A percentile compares a stretch with the other conserved stretches of the same genome.
Conservation (phyloP, 164 flowering plant genomes). For the Dillenia turbinata region DNA sequence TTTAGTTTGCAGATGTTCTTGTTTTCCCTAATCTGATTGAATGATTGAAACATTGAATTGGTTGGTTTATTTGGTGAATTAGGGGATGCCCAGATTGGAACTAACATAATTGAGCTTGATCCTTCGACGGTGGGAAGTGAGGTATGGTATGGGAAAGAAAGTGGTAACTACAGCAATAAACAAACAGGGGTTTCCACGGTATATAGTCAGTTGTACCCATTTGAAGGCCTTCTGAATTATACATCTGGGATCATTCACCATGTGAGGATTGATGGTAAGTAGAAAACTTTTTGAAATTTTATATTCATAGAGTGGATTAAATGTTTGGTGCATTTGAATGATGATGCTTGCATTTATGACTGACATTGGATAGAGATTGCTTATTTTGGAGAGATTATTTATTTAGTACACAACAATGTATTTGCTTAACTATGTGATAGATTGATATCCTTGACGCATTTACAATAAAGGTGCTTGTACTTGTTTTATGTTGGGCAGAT, state of each 20-base stretch:
- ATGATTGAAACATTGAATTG: conserved; percentile 1
- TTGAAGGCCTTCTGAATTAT: conserved; percentile 72
- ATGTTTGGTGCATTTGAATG: too few relatives aligned
- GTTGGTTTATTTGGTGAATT: conserved; percentile 2
- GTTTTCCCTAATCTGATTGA: too few relatives aligned
- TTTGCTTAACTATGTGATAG: too few relatives aligned
- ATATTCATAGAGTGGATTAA: too few relatives aligned
- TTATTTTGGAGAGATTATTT: too few relatives aligned
- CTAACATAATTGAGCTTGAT: conserved; percentile 57
- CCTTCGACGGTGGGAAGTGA: conserved; percentile 77
- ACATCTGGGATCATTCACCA: conserved; percentile 94
- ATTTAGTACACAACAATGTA: too few relatives aligned
- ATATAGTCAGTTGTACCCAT: conserved; percentile 84
- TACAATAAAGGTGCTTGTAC: too few relatives aligned
- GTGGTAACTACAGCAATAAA: conserved; percentile 40
- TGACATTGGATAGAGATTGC: too few relatives aligned
- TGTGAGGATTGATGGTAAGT: conserved; percentile 66
- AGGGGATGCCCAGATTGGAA: conserved; percentile 76
- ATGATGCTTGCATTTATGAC: too few relatives aligned
- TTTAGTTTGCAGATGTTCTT: too few relatives aligned
- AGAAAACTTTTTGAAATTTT: neutral
- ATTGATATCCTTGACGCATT: too few relatives aligned
- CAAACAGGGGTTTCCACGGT: conserved; percentile 49
- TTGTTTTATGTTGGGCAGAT: too few relatives aligned
- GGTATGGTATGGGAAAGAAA: conserved; percentile 77